A percentile compares a stretch with the other conserved stretches of the same genome.
Evolutionary conservation across 2,329 filamentous ascomycete genomes (phyloP).

Genomic region (Claviceps monticola): DNA sequence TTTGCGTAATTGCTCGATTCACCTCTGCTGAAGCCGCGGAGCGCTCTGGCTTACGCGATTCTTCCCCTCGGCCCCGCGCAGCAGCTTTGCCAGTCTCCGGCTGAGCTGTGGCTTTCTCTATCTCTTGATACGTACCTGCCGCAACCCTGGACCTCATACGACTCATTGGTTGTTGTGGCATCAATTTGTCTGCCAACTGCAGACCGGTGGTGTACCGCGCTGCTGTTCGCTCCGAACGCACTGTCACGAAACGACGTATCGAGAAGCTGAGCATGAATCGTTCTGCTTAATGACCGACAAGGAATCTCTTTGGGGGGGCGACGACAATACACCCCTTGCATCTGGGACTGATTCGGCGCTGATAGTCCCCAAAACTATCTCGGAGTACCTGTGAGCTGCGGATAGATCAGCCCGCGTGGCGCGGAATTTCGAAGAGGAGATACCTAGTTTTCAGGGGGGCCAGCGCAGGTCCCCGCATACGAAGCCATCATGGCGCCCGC

Average conservation of each 20-base stretch:
- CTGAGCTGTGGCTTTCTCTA: not conserved
- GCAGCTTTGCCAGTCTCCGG: not conserved
- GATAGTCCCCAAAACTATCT: not conserved
- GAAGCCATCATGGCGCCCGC: constrained; percentile 28
- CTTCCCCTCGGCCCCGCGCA: not conserved
- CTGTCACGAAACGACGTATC: not conserved
- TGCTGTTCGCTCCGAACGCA: not conserved
- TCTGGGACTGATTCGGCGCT: not conserved
- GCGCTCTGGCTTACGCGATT: not conserved
- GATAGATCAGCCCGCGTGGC: constrained; percentile 1
- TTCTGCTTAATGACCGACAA: constrained; percentile 6
- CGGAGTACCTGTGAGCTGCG: not conserved
- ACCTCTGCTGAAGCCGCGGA: not conserved
- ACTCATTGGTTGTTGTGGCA: not conserved
- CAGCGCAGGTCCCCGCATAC: constrained; percentile 21
- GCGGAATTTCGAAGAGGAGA: constrained; percentile 15
- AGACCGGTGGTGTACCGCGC: not conserved
- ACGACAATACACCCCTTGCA: not conserved
- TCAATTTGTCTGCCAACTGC: not conserved
- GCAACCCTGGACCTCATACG: not conserved
- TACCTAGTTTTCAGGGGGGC: constrained; percentile 19
- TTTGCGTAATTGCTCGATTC: too few relatives aligned
- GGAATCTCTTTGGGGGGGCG: not conserved
- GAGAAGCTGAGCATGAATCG: constrained; percentile 7
- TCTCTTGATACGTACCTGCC: not conserved